Evolutionary conservation across 352 stramenopile species (phyloP).

Genomic region (Pythium angustatum): DNA sequence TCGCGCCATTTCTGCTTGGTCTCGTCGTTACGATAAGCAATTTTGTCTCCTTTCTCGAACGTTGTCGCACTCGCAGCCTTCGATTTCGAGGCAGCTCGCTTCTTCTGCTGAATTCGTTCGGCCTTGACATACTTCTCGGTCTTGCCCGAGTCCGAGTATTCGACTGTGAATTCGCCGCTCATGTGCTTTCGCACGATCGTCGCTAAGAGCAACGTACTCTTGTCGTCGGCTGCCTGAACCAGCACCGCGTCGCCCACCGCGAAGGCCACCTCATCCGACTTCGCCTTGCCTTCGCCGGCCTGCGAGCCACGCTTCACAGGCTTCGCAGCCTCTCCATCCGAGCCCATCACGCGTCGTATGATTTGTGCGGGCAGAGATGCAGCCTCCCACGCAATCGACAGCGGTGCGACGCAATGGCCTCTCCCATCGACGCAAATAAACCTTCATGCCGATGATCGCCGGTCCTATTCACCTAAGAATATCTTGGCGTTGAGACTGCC

Average conservation of each 20-base stretch:
- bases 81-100: constrained; percentile 14
- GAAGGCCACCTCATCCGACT: background rate
- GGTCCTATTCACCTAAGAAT: constrained; percentile 15
- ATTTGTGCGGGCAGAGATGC: background rate
- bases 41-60: constrained; percentile 28
- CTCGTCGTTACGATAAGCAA: constrained; percentile 27
- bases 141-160: constrained; percentile 28
- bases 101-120: constrained; percentile 8
- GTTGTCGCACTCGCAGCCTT: background rate
- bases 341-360: constrained; percentile 1
- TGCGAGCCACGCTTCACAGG: constrained; percentile 14
- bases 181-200: constrained; percentile 27
- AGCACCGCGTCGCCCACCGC: constrained; percentile 19
- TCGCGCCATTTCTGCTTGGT: constrained; percentile 32
- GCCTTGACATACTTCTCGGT: constrained; percentile 26
- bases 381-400: background rate
- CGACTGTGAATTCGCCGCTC: constrained; percentile 30
- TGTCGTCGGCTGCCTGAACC: constrained; percentile 18
- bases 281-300: background rate
- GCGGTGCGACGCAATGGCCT: background rate
- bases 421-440: constrained; percentile 10
- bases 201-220: constrained; percentile 8
- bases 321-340: constrained; percentile 7
- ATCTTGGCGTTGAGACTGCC: background rate
- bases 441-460: background rate